Evolutionary conservation across 1,284 basidiomycete species (phyloP).

Genomic region (Vanrija humicola): DNA sequence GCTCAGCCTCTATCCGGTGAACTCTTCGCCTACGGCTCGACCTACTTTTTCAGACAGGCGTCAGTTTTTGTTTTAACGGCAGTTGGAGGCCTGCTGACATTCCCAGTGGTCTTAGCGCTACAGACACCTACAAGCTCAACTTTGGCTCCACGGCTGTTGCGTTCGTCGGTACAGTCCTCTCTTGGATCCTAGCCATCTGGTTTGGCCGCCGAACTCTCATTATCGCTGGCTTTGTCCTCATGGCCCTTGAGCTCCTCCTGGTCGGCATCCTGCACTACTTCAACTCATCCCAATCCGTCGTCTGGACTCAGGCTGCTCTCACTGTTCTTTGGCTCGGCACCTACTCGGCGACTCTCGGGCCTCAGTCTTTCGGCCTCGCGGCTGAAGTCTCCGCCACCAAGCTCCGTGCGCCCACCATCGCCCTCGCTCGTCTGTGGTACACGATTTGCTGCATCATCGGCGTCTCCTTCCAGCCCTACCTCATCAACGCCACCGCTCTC

Average conservation of each 20-base stretch:
- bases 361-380: conserved; percentile 18
- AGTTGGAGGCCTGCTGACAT: no score
- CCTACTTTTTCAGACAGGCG: not conserved
- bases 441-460: conserved; percentile 43
- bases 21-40: not conserved
- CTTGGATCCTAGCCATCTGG: not conserved
- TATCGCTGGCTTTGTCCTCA: conserved; percentile 15
- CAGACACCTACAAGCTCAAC: not conserved
- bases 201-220: conserved; percentile 28
- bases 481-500: no score
- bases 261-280: conserved; percentile 34
- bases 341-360: conserved; percentile 27
- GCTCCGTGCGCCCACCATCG: conserved; percentile 50
- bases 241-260: conserved; percentile 16
- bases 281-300: conserved; percentile 5
- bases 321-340: conserved; percentile 26
- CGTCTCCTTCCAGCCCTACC: no score
- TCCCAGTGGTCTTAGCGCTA: not conserved
- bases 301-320: conserved; percentile 27
- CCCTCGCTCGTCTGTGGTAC: conserved; percentile 50
- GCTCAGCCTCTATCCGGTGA: no score
- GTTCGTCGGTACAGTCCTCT: not conserved
- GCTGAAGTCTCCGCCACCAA: conserved; percentile 16
- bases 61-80: no score
- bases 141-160: not conserved